Conservation (phyloP, 1,284 basidiomycete genomes). For the Ustilago hordei region DNA sequence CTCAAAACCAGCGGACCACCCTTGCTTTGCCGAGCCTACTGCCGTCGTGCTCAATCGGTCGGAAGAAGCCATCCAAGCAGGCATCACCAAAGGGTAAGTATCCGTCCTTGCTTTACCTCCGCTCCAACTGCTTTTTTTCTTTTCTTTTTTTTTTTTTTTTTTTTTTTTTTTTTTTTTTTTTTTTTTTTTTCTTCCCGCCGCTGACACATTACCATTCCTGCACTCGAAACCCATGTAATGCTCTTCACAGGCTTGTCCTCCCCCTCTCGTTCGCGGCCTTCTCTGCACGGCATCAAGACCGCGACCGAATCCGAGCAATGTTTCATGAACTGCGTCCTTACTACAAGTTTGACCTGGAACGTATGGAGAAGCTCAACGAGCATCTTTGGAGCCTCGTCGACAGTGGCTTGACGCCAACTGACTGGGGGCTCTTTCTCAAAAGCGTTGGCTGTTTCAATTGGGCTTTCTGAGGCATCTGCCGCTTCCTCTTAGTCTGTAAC, state of each 20-base stretch:
- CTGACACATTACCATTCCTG: not conserved
- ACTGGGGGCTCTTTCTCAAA: constrained; percentile 46
- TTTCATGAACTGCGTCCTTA: constrained; percentile 44
- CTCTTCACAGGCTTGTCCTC: constrained; percentile 22
- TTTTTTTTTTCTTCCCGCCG: not conserved
- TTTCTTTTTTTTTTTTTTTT: not conserved
- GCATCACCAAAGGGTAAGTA: constrained; percentile 42
- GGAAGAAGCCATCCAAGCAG: constrained; percentile 43
- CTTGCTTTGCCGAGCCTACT: constrained; percentile 36
- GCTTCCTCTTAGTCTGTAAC: not conserved
- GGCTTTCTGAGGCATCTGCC: constrained; percentile 25
- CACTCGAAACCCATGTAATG: not conserved
- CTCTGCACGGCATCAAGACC: constrained; percentile 29
- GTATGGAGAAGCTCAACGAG: constrained; percentile 44
- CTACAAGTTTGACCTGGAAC: constrained; percentile 51
- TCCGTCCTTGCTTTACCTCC: not conserved
- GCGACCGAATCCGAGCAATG: constrained; percentile 38
- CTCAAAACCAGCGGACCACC: constrained; percentile 44
- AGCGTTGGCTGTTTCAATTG: constrained; percentile 55
- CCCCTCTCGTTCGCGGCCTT: constrained; percentile 46
- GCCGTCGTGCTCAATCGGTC: constrained; percentile 38
- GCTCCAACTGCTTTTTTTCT: not conserved
- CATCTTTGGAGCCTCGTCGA: constrained; percentile 51
- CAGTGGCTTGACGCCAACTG: constrained; percentile 37
- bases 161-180: not conserved